Evolutionary conservation across 805 yeast genomes (phyloP).

Genomic region (Spathaspora gorwiae): DNA sequence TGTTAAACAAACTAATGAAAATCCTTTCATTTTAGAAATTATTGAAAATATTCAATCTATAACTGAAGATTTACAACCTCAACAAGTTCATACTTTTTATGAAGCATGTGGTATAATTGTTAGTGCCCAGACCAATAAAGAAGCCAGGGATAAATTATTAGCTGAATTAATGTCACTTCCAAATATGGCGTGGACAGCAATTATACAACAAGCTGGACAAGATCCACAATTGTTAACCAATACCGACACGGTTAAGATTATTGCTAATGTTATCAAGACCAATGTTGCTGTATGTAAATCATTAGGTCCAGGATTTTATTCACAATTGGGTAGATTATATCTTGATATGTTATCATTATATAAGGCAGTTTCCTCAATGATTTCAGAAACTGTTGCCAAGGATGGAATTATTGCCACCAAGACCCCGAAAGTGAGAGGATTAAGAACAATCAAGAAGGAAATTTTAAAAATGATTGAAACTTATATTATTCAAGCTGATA

Average conservation of each 20-base stretch:
- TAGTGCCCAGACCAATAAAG: constrained; percentile 73
- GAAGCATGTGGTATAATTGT: constrained; percentile 95
- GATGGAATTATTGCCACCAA: constrained; percentile 90
- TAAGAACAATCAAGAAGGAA: constrained; percentile 95
- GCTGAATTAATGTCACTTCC: constrained; percentile 84
- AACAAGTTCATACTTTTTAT: constrained; percentile 95
- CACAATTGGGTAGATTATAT: constrained; percentile 83
- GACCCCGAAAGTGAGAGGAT: constrained; percentile 90
- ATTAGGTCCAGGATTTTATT: constrained; percentile 83
- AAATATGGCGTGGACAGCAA: constrained; percentile 89
- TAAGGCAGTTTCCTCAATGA: constrained; percentile 82
- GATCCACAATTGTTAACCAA: constrained; percentile 77
- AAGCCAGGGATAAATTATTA: constrained; percentile 66
- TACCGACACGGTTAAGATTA: constrained; percentile 82
- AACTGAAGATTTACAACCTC: constrained; percentile 91
- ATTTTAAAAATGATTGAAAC: constrained; percentile 83
- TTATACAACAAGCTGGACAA: constrained; percentile 77
- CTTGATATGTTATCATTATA: constrained; percentile 86
- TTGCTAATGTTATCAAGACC: constrained; percentile 91
- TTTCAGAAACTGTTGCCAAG: constrained; percentile 69
- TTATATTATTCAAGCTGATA: constrained; percentile 82
- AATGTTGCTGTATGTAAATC: constrained; percentile 94
- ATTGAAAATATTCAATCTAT: constrained; percentile 77
- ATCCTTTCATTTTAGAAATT: constrained; percentile 89
- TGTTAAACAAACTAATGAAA: constrained; percentile 81